These are phyloP conservation scores for Plenodomus tracheiphilus DNA, from an alignment of 2,329 filamentous ascomycete genomes.

Conservation along the genomic window DNA sequence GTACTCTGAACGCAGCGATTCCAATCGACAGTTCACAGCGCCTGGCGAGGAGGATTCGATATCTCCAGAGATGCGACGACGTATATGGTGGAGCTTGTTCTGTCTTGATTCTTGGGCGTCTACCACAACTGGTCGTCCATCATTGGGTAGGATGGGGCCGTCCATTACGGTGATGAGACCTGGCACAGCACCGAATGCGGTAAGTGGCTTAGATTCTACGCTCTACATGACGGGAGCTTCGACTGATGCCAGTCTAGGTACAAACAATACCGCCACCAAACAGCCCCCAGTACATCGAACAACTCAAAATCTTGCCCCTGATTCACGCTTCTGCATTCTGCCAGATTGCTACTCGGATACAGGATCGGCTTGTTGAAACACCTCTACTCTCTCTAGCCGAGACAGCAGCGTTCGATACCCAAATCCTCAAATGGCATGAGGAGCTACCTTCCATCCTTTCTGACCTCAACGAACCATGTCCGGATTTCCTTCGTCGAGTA, in stretches of 20 bases:
- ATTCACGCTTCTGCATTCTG: slow-evolving; percentile 80
- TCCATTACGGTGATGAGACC: slow-evolving; percentile 45
- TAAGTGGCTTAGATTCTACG: slow-evolving; percentile 14
- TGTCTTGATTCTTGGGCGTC: slow-evolving; percentile 51
- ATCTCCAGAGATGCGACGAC: slow-evolving; percentile 45
- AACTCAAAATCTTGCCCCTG: slow-evolving; percentile 69
- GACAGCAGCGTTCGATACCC: slow-evolving; percentile 66
- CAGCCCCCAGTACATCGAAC: slow-evolving; percentile 50
- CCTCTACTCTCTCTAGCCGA: slow-evolving; percentile 70
- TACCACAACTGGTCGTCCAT: slow-evolving; percentile 49
- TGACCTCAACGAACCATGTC: slow-evolving; percentile 62
- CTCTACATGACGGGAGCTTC: neutral
- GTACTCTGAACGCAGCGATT: slow-evolving; percentile 46
- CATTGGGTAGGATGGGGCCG: slow-evolving; percentile 43
- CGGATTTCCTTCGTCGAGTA: slow-evolving; percentile 70
- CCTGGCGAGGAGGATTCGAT: slow-evolving; percentile 39
- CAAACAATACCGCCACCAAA: slow-evolving; percentile 35
- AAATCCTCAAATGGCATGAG: slow-evolving; percentile 73
- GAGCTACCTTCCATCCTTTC: slow-evolving; percentile 60
- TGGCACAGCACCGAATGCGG: slow-evolving; percentile 37
- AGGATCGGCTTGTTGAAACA: slow-evolving; percentile 72
- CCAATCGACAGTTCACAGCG: slow-evolving; percentile 16
- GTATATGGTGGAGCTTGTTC: slow-evolving; percentile 52
- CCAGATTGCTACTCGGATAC: slow-evolving; percentile 76
- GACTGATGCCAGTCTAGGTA: slow-evolving; percentile 13